phyloP scores from a whole-genome alignment of 768 basidiomycete species.

The Mycena metata region DNA sequence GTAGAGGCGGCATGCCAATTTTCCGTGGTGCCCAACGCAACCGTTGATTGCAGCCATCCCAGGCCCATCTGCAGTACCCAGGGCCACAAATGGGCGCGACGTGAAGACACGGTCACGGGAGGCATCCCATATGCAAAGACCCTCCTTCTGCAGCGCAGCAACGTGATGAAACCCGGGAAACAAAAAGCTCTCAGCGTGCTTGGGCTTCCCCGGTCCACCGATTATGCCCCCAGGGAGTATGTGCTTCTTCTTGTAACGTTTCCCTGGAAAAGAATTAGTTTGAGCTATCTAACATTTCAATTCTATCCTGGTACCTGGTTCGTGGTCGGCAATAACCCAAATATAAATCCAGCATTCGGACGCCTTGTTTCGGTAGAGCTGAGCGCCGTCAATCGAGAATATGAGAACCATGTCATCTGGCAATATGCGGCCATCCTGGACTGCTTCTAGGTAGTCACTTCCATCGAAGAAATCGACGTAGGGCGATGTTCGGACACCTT shows the following conservation, averaged over 20 bases:
- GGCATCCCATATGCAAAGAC: conserved; percentile 39
- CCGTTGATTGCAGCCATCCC: conserved; percentile 44
- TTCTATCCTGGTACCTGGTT: too few relatives aligned
- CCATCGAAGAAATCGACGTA: conserved; percentile 49
- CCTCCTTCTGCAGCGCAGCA: conserved; percentile 37
- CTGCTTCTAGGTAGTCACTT: conserved; percentile 43
- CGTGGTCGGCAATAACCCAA: conserved; percentile 46
- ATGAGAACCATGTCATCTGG: conserved; percentile 37
- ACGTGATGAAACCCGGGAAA: conserved; percentile 45
- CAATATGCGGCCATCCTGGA: conserved; percentile 41
- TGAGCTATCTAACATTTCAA: too few relatives aligned
- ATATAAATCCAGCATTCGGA: conserved; percentile 41
- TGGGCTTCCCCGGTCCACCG: conserved; percentile 51
- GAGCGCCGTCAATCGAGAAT: conserved; percentile 42
- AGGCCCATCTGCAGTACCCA: conserved; percentile 43
- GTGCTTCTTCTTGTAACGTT: conserved; percentile 46
- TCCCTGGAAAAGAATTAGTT: too few relatives aligned
- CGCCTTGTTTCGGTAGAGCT: conserved; percentile 42
- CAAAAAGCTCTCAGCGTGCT: conserved; percentile 47
- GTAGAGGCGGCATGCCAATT: conserved; percentile 39
- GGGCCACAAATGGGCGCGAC: not conserved
- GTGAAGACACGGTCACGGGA: not conserved
- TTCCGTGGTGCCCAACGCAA: conserved; percentile 44
- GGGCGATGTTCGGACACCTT: conserved; percentile 1
- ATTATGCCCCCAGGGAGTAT: conserved; percentile 48